A percentile compares a stretch with the other conserved stretches of the same genome.
phyloP scores from a whole-genome alignment of 805 yeast genomes.

The Suhomyces emberorum region DNA sequence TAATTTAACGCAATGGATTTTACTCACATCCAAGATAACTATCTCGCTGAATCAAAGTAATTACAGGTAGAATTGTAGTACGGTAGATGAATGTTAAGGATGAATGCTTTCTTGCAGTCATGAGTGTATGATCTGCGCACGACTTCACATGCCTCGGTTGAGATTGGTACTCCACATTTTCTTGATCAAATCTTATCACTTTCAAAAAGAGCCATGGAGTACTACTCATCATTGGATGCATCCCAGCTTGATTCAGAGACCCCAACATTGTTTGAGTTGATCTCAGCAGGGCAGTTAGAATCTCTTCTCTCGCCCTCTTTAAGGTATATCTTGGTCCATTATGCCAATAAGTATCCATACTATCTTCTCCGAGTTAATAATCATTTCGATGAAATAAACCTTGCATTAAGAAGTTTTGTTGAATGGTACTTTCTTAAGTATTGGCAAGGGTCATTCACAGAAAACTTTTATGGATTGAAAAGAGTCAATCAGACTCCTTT shows the following conservation, averaged over 20 bases:
- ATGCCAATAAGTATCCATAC: slow-evolving; percentile 75
- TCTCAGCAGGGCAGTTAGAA: slow-evolving; percentile 79
- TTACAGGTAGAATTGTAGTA: too few relatives aligned
- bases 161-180: slow-evolving; percentile 1
- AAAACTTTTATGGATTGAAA: slow-evolving; percentile 87
- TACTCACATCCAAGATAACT: too few relatives aligned
- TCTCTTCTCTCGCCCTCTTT: slow-evolving; percentile 76
- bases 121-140: neutral
- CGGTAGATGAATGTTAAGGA: too few relatives aligned
- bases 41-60: too few relatives aligned
- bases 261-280: slow-evolving; percentile 86
- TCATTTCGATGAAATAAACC: slow-evolving; percentile 73
- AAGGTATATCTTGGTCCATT: slow-evolving; percentile 74
- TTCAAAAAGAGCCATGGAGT: slow-evolving; percentile 53
- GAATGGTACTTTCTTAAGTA: slow-evolving; percentile 67
- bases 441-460: slow-evolving; percentile 87
- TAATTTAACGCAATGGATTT: too few relatives aligned
- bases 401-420: slow-evolving; percentile 55
- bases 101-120: too few relatives aligned
- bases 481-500: slow-evolving; percentile 45
- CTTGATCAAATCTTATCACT: neutral
- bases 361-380: slow-evolving; percentile 59
- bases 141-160: neutral
- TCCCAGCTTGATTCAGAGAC: slow-evolving; percentile 67
- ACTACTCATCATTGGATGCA: slow-evolving; percentile 76